Percentiles rank a stretch among this genome's conserved stretches.
Conservation (phyloP, 768 basidiomycete species). For the Kwoniella sp. region DNA sequence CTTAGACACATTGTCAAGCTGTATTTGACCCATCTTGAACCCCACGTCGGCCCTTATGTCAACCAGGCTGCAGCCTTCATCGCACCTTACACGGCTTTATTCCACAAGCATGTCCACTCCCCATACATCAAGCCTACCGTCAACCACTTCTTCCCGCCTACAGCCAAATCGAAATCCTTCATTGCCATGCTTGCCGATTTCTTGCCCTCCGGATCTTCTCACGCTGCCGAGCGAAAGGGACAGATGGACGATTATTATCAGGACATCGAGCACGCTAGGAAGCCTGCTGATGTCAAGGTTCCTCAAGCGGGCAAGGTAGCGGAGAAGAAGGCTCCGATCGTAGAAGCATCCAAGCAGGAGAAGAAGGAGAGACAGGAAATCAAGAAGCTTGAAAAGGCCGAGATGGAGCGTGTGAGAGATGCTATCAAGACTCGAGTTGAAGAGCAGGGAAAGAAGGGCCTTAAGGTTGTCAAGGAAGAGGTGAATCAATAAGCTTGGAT, state of each 20-base stretch:
- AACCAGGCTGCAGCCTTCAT: conserved; percentile 16
- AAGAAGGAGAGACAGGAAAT: conserved; percentile 11
- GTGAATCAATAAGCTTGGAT: conserved; percentile 17
- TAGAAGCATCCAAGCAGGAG: conserved; percentile 16
- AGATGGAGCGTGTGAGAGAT: conserved; percentile 30
- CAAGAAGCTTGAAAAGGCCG: conserved; percentile 18
- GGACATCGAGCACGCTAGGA: conserved; percentile 26
- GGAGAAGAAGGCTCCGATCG: conserved; percentile 9
- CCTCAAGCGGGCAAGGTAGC: conserved; percentile 25
- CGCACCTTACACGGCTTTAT: conserved; percentile 33
- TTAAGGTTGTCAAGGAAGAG: conserved; percentile 34
- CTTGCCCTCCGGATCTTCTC: conserved; percentile 30
- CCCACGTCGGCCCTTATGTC: conserved; percentile 44
- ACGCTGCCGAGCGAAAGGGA: conserved; percentile 33
- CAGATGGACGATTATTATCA: conserved; percentile 36
- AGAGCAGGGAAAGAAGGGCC: conserved; percentile 32
- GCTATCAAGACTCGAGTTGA: conserved; percentile 30
- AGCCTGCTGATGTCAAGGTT: conserved; percentile 29
- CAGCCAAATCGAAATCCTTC: conserved; percentile 32
- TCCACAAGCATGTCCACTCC: conserved; percentile 35
- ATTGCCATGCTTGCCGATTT: conserved; percentile 46
- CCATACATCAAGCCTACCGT: conserved; percentile 44
- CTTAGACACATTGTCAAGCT: conserved; percentile 28
- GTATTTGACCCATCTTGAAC: conserved; percentile 43
- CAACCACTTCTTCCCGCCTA: conserved; percentile 30